phyloP scores from a whole-genome alignment of 352 stramenopile species.

The Pythium coloratum region DNA sequence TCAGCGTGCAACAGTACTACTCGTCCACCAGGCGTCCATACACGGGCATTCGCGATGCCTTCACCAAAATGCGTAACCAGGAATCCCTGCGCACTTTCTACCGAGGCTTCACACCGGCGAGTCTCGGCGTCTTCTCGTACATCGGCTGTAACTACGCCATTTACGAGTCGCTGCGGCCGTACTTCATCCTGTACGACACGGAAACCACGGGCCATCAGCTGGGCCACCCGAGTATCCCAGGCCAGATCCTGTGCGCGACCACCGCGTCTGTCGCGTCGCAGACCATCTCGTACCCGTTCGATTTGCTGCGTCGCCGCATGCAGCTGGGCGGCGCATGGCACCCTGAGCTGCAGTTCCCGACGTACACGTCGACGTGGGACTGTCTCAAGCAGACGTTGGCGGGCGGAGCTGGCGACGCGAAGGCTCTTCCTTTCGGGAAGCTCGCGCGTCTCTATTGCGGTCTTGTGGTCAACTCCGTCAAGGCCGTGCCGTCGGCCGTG shows the following conservation, averaged over 20 bases:
- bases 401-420: neutral
- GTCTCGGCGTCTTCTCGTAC: conserved; percentile 76
- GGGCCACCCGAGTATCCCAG: conserved; percentile 64
- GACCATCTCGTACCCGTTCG: conserved; percentile 77
- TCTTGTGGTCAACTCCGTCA: conserved; percentile 71
- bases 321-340: conserved; percentile 78
- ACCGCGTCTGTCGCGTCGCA: conserved; percentile 71
- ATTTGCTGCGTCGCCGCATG: conserved; percentile 76
- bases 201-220: conserved; percentile 48
- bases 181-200: conserved; percentile 78
- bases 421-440: conserved; percentile 19
- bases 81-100: conserved; percentile 72
- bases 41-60: conserved; percentile 52
- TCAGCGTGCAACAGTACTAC: conserved; percentile 75
- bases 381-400: conserved; percentile 54
- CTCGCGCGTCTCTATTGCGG: conserved; percentile 63
- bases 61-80: conserved; percentile 44
- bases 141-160: conserved; percentile 85
- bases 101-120: conserved; percentile 66
- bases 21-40: conserved; percentile 35
- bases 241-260: conserved; percentile 77
- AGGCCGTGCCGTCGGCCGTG: conserved; percentile 63
- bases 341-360: conserved; percentile 56
- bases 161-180: conserved; percentile 80
- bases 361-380: conserved; percentile 71